Evolutionary conservation across 257 asterid genomes (phyloP), one percentile per base, ranked within the genome.

Genomic region (Primulina eburnea): DNA sequence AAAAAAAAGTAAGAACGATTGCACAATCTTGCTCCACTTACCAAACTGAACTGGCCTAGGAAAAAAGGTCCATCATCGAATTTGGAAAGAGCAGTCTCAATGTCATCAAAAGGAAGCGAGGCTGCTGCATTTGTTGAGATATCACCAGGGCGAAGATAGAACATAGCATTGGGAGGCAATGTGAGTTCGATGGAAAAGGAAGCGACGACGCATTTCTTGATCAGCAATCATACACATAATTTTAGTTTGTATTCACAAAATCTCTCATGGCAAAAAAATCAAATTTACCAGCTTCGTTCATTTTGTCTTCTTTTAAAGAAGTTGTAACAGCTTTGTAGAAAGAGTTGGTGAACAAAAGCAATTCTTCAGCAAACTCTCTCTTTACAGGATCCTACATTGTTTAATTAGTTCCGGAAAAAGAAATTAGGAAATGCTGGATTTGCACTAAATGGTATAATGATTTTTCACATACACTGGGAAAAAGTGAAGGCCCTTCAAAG

Each of bases 401-500:
- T 68, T 47, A 9, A 38, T 43, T 21, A 76, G 67, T 8, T 65
- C 47, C 52, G 64, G 52, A 24, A 69, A 60, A 16, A 71, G 62
- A 64, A 53, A 64, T 37, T 38, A 61, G 35, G 71, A 29, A 65
- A 62, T 26, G 69, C 35, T 10, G 50, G 50, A 38, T 38, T 9
- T 56, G 65, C 11, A 32, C 53, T 11, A 53, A 66, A 29, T 17
- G 38, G 69, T 14, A 38, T 9, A 60, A 35, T 24, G 26, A 24
- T 24, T 90, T 86, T 84, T 9, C 7, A 38, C 50, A 10, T 38
- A 93, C 97, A 69, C 81, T 81, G 40, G 96, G 92, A 67, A 84
- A 82, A 72, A 90, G 97, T 24, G 88, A 78, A 61, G 94, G 97
- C 47, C 98, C 98, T 81, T 87, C 89, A 56, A 93, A 93, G 82